phyloP scores from a whole-genome alignment of 148 eudicot species.

The Fagopyrum tataricum region DNA sequence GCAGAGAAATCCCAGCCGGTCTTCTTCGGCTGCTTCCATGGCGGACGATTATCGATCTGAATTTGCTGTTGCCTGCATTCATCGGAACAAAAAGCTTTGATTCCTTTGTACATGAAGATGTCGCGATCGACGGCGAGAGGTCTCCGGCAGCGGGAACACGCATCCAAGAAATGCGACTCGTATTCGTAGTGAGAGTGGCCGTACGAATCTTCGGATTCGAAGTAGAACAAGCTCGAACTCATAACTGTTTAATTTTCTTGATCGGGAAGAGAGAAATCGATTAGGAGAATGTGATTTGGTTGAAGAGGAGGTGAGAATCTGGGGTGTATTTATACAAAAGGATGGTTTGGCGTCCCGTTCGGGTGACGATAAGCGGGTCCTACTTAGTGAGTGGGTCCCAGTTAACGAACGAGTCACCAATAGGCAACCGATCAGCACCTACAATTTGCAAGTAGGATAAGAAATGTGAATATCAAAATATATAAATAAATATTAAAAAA shows the following conservation, averaged over 20 bases:
- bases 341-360: too few species aligned
- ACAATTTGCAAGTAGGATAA: background rate
- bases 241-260: background rate
- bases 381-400: background rate
- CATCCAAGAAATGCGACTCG: background rate
- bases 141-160: slow-evolving; percentile 5
- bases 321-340: background rate
- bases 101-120: slow-evolving; percentile 10
- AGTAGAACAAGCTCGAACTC: slow-evolving; percentile 9
- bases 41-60: background rate
- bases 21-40: slow-evolving; percentile 8
- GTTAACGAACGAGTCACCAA: slow-evolving; percentile 6
- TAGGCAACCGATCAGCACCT: background rate
- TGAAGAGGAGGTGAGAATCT: background rate
- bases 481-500: background rate
- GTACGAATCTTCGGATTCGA: background rate
- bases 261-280: background rate
- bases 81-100: background rate
- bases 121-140: slow-evolving; percentile 10
- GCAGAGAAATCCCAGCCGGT: slow-evolving; percentile 9
- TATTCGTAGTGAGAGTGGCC: background rate
- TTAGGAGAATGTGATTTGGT: background rate
- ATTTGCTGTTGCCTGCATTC: slow-evolving; percentile 7
- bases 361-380: background rate
- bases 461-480: too few species aligned